A percentile compares a stretch with the other conserved stretches of the same genome.
Evolutionary conservation across 2,329 filamentous ascomycete genomes (phyloP).

Genomic region (Fusarium sp.): DNA sequence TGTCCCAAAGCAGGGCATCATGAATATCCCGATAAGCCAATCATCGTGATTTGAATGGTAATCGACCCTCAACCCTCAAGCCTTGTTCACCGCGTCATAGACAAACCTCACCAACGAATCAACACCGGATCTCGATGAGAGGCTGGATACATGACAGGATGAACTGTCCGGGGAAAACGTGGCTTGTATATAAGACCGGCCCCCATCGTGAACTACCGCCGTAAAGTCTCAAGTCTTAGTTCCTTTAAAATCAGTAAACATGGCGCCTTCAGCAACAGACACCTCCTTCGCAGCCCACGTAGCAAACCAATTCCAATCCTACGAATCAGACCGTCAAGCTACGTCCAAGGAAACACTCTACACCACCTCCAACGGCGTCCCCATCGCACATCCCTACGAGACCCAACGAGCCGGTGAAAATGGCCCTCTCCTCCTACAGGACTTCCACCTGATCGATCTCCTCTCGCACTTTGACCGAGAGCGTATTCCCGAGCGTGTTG

Average conservation of each 20-base stretch:
- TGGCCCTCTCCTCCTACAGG: slow-evolving; percentile 65
- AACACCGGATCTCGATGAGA: not conserved
- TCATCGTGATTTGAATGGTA: slow-evolving; percentile 13
- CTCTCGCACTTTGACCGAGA: slow-evolving; percentile 70
- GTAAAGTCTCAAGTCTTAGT: too few relatives aligned
- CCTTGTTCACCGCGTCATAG: slow-evolving; percentile 29
- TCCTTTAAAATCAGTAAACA: not conserved
- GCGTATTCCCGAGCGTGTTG: slow-evolving; percentile 68
- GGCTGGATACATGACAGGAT: slow-evolving; percentile 4
- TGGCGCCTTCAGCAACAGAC: slow-evolving; percentile 43
- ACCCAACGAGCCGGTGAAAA: slow-evolving; percentile 65
- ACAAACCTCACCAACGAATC: not conserved
- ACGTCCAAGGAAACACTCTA: slow-evolving; percentile 57
- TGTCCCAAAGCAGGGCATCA: slow-evolving; percentile 17
- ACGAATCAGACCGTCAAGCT: slow-evolving; percentile 52
- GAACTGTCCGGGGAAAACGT: not conserved
- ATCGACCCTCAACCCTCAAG: not conserved
- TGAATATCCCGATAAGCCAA: slow-evolving; percentile 10
- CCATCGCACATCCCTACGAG: slow-evolving; percentile 67
- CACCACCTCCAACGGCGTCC: slow-evolving; percentile 64
- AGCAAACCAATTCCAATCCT: slow-evolving; percentile 50
- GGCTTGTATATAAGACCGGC: not conserved
- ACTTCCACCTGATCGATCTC: slow-evolving; percentile 70
- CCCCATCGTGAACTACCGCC: not conserved
- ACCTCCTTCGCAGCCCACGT: slow-evolving; percentile 51